Evolutionary conservation across 2,329 filamentous ascomycete species (phyloP).

Genomic region (Ceratocystis alfenasii): DNA sequence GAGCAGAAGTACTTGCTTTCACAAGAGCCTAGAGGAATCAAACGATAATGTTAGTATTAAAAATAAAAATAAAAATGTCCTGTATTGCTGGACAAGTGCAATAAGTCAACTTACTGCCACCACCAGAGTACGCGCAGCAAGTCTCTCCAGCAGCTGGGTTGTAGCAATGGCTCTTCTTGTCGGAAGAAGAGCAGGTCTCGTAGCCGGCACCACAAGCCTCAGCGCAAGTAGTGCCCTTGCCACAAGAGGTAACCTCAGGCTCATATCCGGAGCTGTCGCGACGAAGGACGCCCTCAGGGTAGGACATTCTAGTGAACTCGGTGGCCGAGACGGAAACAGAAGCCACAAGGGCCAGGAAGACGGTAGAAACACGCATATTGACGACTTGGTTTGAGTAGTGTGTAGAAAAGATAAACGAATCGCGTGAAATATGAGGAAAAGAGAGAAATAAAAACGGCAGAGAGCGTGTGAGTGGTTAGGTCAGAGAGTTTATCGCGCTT

Average conservation of each 20-base stretch:
- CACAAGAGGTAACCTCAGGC: conserved; percentile 39
- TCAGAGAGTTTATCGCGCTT: background rate
- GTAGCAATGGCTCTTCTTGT: conserved; percentile 46
- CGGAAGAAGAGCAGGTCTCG: conserved; percentile 39
- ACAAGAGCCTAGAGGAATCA: conserved; percentile 41
- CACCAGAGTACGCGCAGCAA: conserved; percentile 43
- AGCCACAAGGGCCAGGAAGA: conserved; percentile 30
- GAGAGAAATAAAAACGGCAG: conserved; percentile 9
- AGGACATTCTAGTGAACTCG: conserved; percentile 29
- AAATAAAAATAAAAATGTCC: background rate
- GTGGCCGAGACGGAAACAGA: conserved; percentile 28
- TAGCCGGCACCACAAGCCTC: conserved; percentile 43
- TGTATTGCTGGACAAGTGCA: background rate
- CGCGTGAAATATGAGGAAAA: conserved; percentile 6
- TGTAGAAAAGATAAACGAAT: background rate
- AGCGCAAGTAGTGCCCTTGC: conserved; percentile 40
- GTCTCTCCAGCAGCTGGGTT: conserved; percentile 39
- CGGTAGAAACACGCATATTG: conserved; percentile 30
- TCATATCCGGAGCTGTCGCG: conserved; percentile 36
- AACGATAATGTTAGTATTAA: conserved; percentile 12
- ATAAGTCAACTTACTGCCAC: conserved; percentile 40
- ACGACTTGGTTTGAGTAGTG: background rate
- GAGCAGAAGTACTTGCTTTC: conserved; percentile 51
- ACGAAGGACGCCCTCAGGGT: conserved; percentile 34
- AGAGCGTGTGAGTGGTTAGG: background rate